A percentile compares a stretch with the other conserved stretches of the same genome.
Conservation (phyloP, 2,329 filamentous ascomycete species). For the Bipolaris oryzae region DNA sequence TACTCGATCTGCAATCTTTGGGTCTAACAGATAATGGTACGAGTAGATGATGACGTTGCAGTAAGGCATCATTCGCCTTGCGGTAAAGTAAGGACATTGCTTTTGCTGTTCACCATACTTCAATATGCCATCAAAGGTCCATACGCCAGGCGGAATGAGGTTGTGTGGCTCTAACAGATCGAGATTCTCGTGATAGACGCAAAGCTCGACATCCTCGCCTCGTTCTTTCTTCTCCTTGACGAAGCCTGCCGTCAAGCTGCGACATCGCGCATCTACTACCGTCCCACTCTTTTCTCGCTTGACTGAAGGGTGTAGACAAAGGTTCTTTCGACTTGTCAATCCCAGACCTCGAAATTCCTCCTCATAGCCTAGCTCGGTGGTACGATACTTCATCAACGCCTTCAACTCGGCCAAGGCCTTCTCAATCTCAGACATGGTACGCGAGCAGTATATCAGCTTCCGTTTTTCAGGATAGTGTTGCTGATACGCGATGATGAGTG, state of each 20-base stretch:
- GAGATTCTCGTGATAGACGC: slow-evolving; percentile 97
- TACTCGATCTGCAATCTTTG: slow-evolving; percentile 94
- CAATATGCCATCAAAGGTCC: slow-evolving; percentile 88
- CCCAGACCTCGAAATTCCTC: slow-evolving; percentile 95
- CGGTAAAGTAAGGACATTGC: slow-evolving; percentile 97
- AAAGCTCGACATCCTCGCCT: slow-evolving; percentile 91
- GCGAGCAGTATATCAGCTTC: slow-evolving; percentile 98
- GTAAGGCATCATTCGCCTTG: slow-evolving; percentile 97
- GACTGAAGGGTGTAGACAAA: slow-evolving; percentile 94
- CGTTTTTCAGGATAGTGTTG: slow-evolving; percentile 90
- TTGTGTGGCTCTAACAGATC: slow-evolving; percentile 95
- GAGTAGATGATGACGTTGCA: slow-evolving; percentile 99
- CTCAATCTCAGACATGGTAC: slow-evolving; percentile 99
- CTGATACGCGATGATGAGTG: slow-evolving; percentile 95
- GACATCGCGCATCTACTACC: slow-evolving; percentile 92
- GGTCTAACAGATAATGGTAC: slow-evolving; percentile 96
- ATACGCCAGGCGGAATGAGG: slow-evolving; percentile 90
- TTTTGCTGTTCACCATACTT: slow-evolving; percentile 93
- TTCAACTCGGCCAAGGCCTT: slow-evolving; percentile 93
- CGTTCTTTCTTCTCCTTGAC: slow-evolving; percentile 97
- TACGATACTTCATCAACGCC: slow-evolving; percentile 91
- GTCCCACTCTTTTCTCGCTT: slow-evolving; percentile 94
- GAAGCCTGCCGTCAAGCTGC: slow-evolving; percentile 94
- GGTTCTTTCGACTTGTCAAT: slow-evolving; percentile 93
- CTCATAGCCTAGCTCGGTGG: slow-evolving; percentile 83